Percentiles rank a stretch among this genome's conserved stretches.
phyloP scores from a whole-genome alignment of 2,329 filamentous ascomycete species.

The Stemphylium lycopersici region DNA sequence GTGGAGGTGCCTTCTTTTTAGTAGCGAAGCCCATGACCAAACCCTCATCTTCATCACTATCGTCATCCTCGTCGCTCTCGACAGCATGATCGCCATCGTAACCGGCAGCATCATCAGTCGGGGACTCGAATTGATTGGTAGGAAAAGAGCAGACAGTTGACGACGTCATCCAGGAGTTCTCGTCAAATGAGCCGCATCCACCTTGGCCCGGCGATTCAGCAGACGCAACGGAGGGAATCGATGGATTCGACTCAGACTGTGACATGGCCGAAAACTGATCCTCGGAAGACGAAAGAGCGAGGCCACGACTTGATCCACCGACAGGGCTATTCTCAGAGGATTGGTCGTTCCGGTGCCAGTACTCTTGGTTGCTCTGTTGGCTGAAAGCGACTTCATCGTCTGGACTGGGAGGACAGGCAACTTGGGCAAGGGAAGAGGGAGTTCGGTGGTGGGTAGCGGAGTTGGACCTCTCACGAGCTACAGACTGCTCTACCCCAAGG shows the following conservation, averaged over 20 bases:
- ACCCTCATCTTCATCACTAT: slow-evolving; percentile 48
- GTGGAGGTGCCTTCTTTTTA: slow-evolving; percentile 43
- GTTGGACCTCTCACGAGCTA: slow-evolving; percentile 32
- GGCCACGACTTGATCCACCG: slow-evolving; percentile 32
- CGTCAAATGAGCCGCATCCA: slow-evolving; percentile 33
- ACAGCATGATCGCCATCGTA: slow-evolving; percentile 51
- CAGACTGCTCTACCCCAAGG: slow-evolving; percentile 39
- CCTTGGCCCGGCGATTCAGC: slow-evolving; percentile 54
- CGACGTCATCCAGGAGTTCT: slow-evolving; percentile 27
- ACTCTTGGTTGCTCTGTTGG: slow-evolving; percentile 38
- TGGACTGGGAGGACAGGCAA: slow-evolving; percentile 55
- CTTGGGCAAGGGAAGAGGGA: slow-evolving; percentile 38
- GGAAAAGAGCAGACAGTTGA: slow-evolving; percentile 48
- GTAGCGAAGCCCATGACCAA: slow-evolving; percentile 45
- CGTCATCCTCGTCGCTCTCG: slow-evolving; percentile 51
- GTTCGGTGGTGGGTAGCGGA: slow-evolving; percentile 34
- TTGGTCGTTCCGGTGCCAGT: slow-evolving; percentile 36
- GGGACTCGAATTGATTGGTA: slow-evolving; percentile 34
- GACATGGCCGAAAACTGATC: slow-evolving; percentile 57
- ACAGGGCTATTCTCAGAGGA: slow-evolving; percentile 52
- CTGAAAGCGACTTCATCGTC: slow-evolving; percentile 49
- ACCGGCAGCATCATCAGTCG: slow-evolving; percentile 43
- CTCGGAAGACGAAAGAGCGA: slow-evolving; percentile 56
- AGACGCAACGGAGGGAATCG: slow-evolving; percentile 58
- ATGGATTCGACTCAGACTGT: slow-evolving; percentile 58